Evolutionary conservation across 2,329 filamentous ascomycete species (phyloP), one percentile per base, ranked within the genome.

Genomic region (Thielaviopsis euricoi): DNA sequence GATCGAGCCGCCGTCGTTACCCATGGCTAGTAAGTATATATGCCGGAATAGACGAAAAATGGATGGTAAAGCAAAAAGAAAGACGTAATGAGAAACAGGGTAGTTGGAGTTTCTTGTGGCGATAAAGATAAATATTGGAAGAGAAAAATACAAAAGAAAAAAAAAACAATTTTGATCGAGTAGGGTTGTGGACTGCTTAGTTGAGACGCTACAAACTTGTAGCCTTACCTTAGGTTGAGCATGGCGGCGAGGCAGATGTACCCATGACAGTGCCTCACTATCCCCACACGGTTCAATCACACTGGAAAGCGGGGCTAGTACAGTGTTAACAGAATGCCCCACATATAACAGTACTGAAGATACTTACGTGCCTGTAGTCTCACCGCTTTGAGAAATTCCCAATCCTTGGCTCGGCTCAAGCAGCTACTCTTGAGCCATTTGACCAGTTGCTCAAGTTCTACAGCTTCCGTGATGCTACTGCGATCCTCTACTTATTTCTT

Each of bases 1-100:
- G 64, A 98, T 98, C 64, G 88, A 91, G 68, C 93, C 93, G 64
- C 93, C 93, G 70, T 98, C 93, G 73, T 98, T 98, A 69, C 93
- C 93, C 93, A 98, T 96, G 65, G 56, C n/a, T 67, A n/a, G 62
- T n/a, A 22, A 40, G 58, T n/a, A 52, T 17, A 53, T 37, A 21
- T 50, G n/a, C n/a, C n/a, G 26, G 33, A 22, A 52, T 19, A 9
- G 17, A 48, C 7, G 40, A n/a, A 33, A 49, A 22, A 52, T 19
- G 19, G 17, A 48, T 13, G 40, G 21, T 12, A 49, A 43, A 52
- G 6, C 13, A 29, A 33, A 48, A 17, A 17, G 6, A 46, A 51
- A 49, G 15, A 19, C 10, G 37, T n/a, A 29, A 50, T 7, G 6
- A 22, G 54, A 13, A 50, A 25, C 13, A 21, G 23, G 19, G n/a